These are phyloP conservation scores for Fremontodendron californicum DNA, from an alignment of 345 rosid genomes.

Conservation along the genomic window DNA sequence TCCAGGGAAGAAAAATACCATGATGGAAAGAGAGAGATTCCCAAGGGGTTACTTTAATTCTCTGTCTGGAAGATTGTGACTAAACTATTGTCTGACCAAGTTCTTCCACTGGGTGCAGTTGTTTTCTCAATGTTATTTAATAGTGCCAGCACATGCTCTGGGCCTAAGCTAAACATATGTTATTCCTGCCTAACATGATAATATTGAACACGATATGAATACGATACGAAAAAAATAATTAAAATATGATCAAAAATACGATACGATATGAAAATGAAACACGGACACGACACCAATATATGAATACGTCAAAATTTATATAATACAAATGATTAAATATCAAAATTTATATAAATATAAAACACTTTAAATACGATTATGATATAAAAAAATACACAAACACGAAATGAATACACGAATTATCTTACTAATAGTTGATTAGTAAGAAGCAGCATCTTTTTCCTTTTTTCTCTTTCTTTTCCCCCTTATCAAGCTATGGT, in stretches of 20 bases:
- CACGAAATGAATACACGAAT: too few relatives aligned
- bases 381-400: too few relatives aligned
- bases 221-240: too few relatives aligned
- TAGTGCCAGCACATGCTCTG: conserved; percentile 34
- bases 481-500: not conserved
- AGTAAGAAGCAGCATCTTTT: conserved; percentile 24
- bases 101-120: conserved; percentile 4
- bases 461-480: not conserved
- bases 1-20: not conserved
- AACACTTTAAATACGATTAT: too few relatives aligned
- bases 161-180: conserved; percentile 13
- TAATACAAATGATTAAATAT: too few relatives aligned
- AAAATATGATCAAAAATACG: too few relatives aligned
- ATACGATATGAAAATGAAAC: too few relatives aligned
- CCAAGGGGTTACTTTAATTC: conserved; percentile 10
- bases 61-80: conserved; percentile 8
- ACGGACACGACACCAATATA: too few relatives aligned
- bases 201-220: too few relatives aligned
- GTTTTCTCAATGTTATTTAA: conserved; percentile 16
- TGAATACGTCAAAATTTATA: too few relatives aligned
- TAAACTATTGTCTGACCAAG: conserved; percentile 10
- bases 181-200: too few relatives aligned
- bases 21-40: conserved; percentile 23
- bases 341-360: too few relatives aligned
- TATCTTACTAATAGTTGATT: conserved; percentile 18